phyloP scores from a whole-genome alignment of 164 flowering plant genomes.

The Umbilicus rupestris region DNA sequence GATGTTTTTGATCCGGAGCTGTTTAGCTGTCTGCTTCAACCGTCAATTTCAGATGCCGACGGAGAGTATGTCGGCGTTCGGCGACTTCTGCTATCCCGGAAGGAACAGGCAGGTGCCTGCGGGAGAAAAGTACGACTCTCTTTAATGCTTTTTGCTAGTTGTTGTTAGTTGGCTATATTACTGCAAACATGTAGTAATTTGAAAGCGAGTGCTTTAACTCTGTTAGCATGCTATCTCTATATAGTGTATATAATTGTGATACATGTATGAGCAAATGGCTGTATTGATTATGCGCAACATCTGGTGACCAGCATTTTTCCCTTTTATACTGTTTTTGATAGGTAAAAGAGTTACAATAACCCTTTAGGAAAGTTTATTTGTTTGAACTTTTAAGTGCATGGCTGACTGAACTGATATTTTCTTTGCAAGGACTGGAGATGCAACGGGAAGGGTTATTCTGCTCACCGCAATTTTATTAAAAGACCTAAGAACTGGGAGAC shows the following conservation, averaged over 20 bases:
- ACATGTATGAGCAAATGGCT: no score
- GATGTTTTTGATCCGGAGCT: slow-evolving; percentile 47
- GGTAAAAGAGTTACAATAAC: no score
- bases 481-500: slow-evolving; percentile 87
- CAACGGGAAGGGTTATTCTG: slow-evolving; percentile 85
- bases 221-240: no score
- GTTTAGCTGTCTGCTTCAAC: slow-evolving; percentile 84
- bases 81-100: slow-evolving; percentile 71
- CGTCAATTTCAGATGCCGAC: slow-evolving; percentile 47
- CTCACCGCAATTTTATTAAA: slow-evolving; percentile 73
- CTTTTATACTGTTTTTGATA: not conserved
- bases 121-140: slow-evolving; percentile 70
- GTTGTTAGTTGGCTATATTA: no score
- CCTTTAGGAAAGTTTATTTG: no score
- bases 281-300: no score
- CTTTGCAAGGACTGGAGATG: slow-evolving; percentile 86
- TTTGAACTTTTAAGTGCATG: slow-evolving; percentile 5
- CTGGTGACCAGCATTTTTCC: no score
- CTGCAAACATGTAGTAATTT: no score
- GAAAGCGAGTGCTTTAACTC: no score
- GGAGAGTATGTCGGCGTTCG: slow-evolving; percentile 70
- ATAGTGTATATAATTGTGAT: no score
- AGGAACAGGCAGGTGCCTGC: slow-evolving; percentile 42
- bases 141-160: no score
- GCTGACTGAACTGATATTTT: slow-evolving; percentile 12